Conservation (phyloP, 139 green algal genomes). For the Gonium pectorale region DNA sequence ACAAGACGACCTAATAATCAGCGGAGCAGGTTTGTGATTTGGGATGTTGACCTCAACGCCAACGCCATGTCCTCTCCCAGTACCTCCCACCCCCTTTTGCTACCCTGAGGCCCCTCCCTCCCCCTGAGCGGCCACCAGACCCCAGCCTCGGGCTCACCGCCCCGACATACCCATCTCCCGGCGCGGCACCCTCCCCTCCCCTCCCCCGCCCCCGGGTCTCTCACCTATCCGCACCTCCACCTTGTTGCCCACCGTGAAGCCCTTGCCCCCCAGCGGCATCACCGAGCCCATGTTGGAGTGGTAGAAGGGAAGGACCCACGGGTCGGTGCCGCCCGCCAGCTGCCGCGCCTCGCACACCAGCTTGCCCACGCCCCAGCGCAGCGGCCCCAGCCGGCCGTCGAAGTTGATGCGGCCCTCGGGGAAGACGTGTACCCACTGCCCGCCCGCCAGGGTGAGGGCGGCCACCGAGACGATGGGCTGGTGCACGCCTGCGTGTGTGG, state of each 20-base stretch:
- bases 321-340: constrained; percentile 57
- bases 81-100: too few relatives aligned
- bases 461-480: constrained; percentile 79
- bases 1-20: too few relatives aligned
- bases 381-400: constrained; percentile 71
- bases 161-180: too few relatives aligned
- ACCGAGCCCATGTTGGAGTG: constrained; percentile 84
- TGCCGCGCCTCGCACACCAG: constrained; percentile 75
- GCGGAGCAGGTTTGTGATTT: too few relatives aligned
- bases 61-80: too few relatives aligned
- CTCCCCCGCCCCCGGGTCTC: background rate
- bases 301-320: constrained; percentile 87
- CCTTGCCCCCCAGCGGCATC: constrained; percentile 64
- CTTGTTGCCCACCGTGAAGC: constrained; percentile 52
- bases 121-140: too few relatives aligned
- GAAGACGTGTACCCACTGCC: constrained; percentile 93
- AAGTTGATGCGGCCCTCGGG: constrained; percentile 86
- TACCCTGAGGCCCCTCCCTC: too few relatives aligned
- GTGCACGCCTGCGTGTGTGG: constrained; percentile 68
- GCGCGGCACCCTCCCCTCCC: background rate
- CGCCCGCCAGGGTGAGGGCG: constrained; percentile 50
- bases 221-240: constrained; percentile 36
- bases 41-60: too few relatives aligned
- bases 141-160: too few relatives aligned
- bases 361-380: constrained; percentile 85